Conservation (phyloP, 73 alveolate species). For the Uronychia binucleata region DNA sequence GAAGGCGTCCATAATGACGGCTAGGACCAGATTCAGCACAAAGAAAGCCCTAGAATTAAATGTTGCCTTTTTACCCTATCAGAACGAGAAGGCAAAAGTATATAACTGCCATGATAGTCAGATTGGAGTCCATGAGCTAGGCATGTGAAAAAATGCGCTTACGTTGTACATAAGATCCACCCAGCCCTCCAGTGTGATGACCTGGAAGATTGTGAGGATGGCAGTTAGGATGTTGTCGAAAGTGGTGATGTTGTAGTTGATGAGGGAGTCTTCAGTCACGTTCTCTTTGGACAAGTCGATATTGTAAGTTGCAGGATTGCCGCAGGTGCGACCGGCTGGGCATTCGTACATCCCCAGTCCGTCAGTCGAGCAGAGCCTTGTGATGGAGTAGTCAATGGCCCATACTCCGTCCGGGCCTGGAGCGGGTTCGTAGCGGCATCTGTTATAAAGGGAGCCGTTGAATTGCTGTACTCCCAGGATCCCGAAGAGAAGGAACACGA, state of each 20-base stretch:
- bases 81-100: constrained; percentile 17
- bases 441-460: constrained; percentile 60
- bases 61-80: not conserved
- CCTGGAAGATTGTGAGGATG: constrained; percentile 62
- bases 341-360: constrained; percentile 45
- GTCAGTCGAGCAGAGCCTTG: constrained; percentile 41
- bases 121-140: constrained; percentile 40
- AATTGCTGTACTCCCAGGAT: constrained; percentile 73
- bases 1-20: constrained; percentile 49
- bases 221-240: constrained; percentile 64
- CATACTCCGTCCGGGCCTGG: constrained; percentile 41
- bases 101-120: constrained; percentile 28
- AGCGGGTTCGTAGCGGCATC: constrained; percentile 52
- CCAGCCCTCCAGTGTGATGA: constrained; percentile 71
- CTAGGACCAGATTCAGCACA: constrained; percentile 62
- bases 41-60: constrained; percentile 46
- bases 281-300: constrained; percentile 32
- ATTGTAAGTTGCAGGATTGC: constrained; percentile 39
- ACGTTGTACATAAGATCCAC: constrained; percentile 37
- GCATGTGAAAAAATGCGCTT: not conserved
- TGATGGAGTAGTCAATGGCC: constrained; percentile 52
- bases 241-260: constrained; percentile 41
- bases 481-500: constrained; percentile 69
- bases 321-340: constrained; percentile 52
- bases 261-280: constrained; percentile 10